A percentile compares a stretch with the other conserved stretches of the same genome.
These are phyloP conservation scores for Schizophyllum amplum DNA, from an alignment of 1,284 basidiomycete genomes.

Conservation along the genomic window DNA sequence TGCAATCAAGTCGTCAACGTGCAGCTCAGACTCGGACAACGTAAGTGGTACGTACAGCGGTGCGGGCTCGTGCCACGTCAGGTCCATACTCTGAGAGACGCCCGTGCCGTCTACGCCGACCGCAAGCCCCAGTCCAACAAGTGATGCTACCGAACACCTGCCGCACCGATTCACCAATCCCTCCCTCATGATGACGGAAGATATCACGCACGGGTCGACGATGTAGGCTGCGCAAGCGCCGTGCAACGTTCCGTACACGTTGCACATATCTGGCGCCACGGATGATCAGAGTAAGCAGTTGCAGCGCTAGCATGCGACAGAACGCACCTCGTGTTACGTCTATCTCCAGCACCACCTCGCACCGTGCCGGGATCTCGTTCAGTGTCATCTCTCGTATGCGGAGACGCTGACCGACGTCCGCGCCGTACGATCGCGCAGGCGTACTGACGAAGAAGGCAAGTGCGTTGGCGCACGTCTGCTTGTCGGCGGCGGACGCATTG, in stretches of 20 bases:
- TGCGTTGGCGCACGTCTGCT: conserved; percentile 23
- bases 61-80: conserved; percentile 30
- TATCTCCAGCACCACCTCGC: conserved; percentile 32
- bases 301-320: background rate
- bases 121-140: conserved; percentile 4
- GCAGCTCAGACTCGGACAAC: too few relatives aligned
- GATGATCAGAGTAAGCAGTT: background rate
- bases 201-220: conserved; percentile 34
- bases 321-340: conserved; percentile 34
- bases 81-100: conserved; percentile 33
- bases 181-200: background rate
- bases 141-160: conserved; percentile 5
- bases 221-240: conserved; percentile 38
- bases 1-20: too few relatives aligned
- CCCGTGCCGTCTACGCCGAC: conserved; percentile 18
- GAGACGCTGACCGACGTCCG: conserved; percentile 27
- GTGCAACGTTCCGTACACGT: conserved; percentile 29
- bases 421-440: conserved; percentile 21
- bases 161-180: background rate
- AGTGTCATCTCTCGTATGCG: conserved; percentile 30
- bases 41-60: conserved; percentile 25
- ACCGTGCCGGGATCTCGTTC: background rate
- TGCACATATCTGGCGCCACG: conserved; percentile 37
- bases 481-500: conserved; percentile 29
- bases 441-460: conserved; percentile 28